Conservation (phyloP, 352 stramenopile genomes). For the Pythium utonaiense region DNA sequence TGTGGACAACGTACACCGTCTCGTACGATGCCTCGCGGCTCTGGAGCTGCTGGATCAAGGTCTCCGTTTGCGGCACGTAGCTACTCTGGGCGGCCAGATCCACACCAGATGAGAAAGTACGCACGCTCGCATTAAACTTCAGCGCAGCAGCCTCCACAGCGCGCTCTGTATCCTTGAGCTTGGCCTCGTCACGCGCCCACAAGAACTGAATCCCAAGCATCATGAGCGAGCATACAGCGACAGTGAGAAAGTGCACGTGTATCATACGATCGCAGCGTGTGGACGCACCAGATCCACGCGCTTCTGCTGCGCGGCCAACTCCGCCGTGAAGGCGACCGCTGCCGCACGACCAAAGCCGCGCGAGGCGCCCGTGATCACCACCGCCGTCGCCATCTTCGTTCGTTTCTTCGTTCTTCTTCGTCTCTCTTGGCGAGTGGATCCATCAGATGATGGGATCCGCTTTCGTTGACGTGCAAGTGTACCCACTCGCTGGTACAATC, state of each 20-base stretch:
- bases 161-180: constrained; percentile 17
- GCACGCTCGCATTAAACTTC: neutral
- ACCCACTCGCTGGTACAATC: too few species aligned
- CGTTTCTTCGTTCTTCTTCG: neutral
- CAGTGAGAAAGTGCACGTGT: too few species aligned
- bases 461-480: neutral
- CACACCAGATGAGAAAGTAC: constrained; percentile 4
- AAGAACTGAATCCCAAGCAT: neutral
- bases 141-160: neutral
- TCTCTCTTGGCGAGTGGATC: too few species aligned
- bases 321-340: neutral
- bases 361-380: constrained; percentile 83
- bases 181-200: constrained; percentile 11
- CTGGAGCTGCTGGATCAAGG: constrained; percentile 4
- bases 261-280: neutral
- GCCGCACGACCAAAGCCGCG: constrained; percentile 60
- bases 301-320: constrained; percentile 2
- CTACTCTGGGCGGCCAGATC: constrained; percentile 10
- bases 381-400: constrained; percentile 23
- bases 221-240: neutral
- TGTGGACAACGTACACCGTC: constrained; percentile 12
- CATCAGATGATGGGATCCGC: neutral
- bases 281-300: constrained; percentile 4
- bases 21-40: constrained; percentile 8
- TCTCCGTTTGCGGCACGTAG: constrained; percentile 8